Evolutionary conservation across 306 rosid species (phyloP).

Genomic region (Prunus armeniaca): DNA sequence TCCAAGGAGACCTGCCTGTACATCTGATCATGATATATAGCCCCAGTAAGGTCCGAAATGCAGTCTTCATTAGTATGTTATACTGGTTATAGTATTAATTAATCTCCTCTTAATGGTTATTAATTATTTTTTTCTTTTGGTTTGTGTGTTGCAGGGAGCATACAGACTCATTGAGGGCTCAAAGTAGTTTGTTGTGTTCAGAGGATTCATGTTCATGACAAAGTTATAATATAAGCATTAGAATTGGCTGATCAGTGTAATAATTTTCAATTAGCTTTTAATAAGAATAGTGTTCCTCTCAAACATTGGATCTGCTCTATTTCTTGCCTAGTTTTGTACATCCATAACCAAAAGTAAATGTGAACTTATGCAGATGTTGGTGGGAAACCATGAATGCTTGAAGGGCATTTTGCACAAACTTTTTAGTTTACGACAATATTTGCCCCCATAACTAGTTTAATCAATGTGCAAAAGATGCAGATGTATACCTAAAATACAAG

Average conservation of each 20-base stretch:
- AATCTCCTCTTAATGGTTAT: neutral
- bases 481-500: no score
- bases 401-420: no score
- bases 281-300: neutral
- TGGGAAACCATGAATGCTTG: no score
- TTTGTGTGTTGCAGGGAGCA: constrained; percentile 37
- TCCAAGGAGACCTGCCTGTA: constrained; percentile 84
- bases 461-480: no score
- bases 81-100: neutral
- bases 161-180: constrained; percentile 16
- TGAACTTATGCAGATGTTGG: neutral
- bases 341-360: neutral
- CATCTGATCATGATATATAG: constrained; percentile 40
- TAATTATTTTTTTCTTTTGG: neutral
- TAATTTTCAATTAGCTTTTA: constrained; percentile 16
- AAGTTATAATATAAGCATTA: neutral
- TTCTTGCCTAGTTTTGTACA: neutral
- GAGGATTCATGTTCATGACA: constrained; percentile 9
- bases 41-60: constrained; percentile 34
- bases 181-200: constrained; percentile 31
- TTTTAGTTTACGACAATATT: no score
- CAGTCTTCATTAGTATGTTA: neutral
- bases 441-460: no score
- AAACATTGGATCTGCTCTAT: neutral
- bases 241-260: constrained; percentile 7